Base-by-base conservation (phyloP, 1,284 basidiomycete genomes). In the Papiliotrema flavescens region DNA sequence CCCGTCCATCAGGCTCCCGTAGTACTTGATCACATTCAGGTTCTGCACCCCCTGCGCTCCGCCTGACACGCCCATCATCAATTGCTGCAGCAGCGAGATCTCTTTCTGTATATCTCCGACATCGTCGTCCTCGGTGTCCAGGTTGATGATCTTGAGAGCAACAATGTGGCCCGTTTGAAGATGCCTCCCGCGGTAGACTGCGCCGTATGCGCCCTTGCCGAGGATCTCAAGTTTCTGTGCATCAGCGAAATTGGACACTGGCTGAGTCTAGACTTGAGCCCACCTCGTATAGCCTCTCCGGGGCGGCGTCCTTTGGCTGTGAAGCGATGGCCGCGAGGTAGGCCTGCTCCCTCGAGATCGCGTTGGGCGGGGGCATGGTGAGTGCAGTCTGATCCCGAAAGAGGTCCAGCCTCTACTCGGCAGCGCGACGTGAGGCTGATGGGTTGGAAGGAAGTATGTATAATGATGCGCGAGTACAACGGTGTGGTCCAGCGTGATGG, bases 91-190 rank as follows among this genome's bases (percentile, higher is more conserved):
- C 46, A 98, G 84, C 7, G 91, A 86, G 20, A 98, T 92, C 77
- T 98, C 96, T 60, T 89, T 87, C 76, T 98, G 95, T 54, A 98
- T 98, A 76, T 96, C 95, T 45, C 82, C 88, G 23, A 98, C 93
- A 74, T 99, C 96, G 75, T 97, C 94, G 73, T 94, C 93, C 51
- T 90, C 86, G 17, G 90, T 96, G 77, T 98, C 96, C 60, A 98
- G 86, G 74, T 98, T 92, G 79, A 98, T 97, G 71, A 98, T 95
- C 79, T 98, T 97, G 77, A 97, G 85, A 15, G 92, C 94, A 17
- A 97, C 90, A 48, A 92, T 82, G 51, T 90, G 88, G 17, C 90
- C 88, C 0, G 89, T 86, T 1, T 86, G 82, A 43, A 89, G 81
- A 64, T 96, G 89, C 54, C 86, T 79, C n/a, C 90, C 93, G 71